phyloP scores from a whole-genome alignment of 1,284 basidiomycete genomes.

The Cystobasidium slooffiae region DNA sequence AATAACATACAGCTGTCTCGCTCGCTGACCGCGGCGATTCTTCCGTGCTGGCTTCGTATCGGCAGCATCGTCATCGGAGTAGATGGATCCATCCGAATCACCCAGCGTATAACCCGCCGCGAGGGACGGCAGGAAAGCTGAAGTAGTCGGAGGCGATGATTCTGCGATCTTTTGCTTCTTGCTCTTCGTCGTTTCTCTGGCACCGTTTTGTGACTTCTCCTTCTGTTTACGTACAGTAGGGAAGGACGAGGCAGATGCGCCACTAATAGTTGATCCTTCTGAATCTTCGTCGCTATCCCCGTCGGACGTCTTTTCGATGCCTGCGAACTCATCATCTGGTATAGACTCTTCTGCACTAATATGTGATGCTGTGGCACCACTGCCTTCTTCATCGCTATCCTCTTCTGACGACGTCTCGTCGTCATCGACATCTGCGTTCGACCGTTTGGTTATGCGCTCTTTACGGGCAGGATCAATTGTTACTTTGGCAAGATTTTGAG shows the following conservation, averaged over 20 bases:
- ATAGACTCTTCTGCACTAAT: conserved; percentile 55
- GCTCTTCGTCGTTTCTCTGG: conserved; percentile 49
- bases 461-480: not conserved
- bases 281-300: conserved; percentile 1
- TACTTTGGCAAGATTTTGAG: conserved; percentile 44
- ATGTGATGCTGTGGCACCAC: conserved; percentile 47
- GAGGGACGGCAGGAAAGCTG: conserved; percentile 85
- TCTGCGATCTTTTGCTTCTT: conserved; percentile 50
- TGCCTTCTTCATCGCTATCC: conserved; percentile 64
- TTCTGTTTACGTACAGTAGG: conserved; percentile 2
- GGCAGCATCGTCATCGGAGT: conserved; percentile 56
- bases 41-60: conserved; percentile 63
- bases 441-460: not conserved
- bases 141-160: conserved; percentile 59
- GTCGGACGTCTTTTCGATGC: conserved; percentile 18
- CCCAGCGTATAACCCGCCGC: conserved; percentile 81
- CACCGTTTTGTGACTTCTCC: not conserved
- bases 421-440: conserved; percentile 48
- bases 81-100: conserved; percentile 73
- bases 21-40: conserved; percentile 89
- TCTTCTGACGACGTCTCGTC: conserved; percentile 60
- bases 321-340: conserved; percentile 52
- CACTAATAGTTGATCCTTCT: conserved; percentile 3
- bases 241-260: conserved; percentile 32
- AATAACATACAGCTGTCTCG: conserved; percentile 80